These are phyloP conservation scores for Cutaneotrichosporon cavernicola DNA, from an alignment of 1,284 basidiomycete species.

Conservation along the genomic window DNA sequence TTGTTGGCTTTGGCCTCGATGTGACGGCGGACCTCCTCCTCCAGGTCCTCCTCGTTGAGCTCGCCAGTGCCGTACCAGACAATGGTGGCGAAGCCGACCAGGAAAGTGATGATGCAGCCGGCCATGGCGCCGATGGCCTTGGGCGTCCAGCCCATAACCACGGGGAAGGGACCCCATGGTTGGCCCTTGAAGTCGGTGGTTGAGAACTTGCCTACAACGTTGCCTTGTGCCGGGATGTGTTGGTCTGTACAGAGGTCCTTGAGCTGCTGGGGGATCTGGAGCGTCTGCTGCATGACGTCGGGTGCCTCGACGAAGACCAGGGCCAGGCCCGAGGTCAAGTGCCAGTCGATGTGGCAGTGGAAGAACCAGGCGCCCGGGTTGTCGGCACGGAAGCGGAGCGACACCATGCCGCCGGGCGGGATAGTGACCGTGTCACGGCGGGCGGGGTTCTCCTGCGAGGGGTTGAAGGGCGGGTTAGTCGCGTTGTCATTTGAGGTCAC, in stretches of 20 bases:
- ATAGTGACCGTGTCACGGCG: conserved; percentile 66
- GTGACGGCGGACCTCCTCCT: conserved; percentile 62
- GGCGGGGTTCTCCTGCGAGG: conserved; percentile 77
- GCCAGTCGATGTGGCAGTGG: conserved; percentile 55
- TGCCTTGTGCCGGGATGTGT: conserved; percentile 65
- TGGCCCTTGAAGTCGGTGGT: conserved; percentile 54
- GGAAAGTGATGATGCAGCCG: conserved; percentile 77
- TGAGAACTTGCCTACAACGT: conserved; percentile 56
- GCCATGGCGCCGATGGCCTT: conserved; percentile 80
- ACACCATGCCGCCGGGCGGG: conserved; percentile 54
- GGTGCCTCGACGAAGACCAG: conserved; percentile 53
- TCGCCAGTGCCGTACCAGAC: conserved; percentile 76
- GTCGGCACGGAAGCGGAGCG: conserved; percentile 55
- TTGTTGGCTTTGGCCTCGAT: conserved; percentile 62
- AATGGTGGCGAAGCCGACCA: conserved; percentile 75
- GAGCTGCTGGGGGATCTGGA: conserved; percentile 40
- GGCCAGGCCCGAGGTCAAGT: conserved; percentile 52
- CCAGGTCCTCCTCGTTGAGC: conserved; percentile 72
- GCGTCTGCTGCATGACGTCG: conserved; percentile 44
- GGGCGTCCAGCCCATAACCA: conserved; percentile 65
- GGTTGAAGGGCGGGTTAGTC: conserved; percentile 75
- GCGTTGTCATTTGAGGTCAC: conserved; percentile 72
- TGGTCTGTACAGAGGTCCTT: conserved; percentile 69
- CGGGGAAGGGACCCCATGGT: conserved; percentile 69
- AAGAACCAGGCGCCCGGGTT: conserved; percentile 59